A percentile compares a stretch with the other conserved stretches of the same genome.
Conservation (phyloP, 1,284 basidiomycete genomes). For the Ganoderma lucidum region DNA sequence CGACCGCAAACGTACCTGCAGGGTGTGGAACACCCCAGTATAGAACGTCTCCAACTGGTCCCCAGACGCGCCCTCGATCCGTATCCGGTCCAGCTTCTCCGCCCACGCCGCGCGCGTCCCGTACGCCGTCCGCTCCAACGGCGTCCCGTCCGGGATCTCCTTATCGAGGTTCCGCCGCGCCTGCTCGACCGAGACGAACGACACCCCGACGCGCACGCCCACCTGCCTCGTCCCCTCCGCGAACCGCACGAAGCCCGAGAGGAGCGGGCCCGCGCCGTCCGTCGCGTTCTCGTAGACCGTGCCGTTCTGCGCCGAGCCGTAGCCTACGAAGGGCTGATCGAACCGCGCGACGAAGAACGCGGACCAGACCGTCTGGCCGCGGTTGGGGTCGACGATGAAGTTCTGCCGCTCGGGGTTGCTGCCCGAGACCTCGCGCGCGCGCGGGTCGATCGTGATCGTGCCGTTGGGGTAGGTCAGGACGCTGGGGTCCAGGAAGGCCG, state of each 20-base stretch:
- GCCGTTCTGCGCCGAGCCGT: slow-evolving; percentile 61
- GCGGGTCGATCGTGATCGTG: slow-evolving; percentile 56
- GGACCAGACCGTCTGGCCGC: slow-evolving; percentile 54
- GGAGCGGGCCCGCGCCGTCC: slow-evolving; percentile 47
- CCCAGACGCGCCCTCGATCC: slow-evolving; percentile 62
- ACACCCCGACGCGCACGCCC: slow-evolving; percentile 76
- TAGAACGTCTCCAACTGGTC: slow-evolving; percentile 68
- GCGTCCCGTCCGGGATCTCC: slow-evolving; percentile 68
- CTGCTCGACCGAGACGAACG: slow-evolving; percentile 81
- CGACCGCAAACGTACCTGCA: slow-evolving; percentile 69
- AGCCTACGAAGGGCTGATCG: slow-evolving; percentile 54
- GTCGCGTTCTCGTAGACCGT: slow-evolving; percentile 43
- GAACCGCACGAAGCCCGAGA: slow-evolving; percentile 72
- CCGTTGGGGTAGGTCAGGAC: slow-evolving; percentile 74
- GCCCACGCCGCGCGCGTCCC: slow-evolving; percentile 71
- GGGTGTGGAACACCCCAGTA: slow-evolving; percentile 72
- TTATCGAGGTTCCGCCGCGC: slow-evolving; percentile 68
- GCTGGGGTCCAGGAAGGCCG: slow-evolving; percentile 64
- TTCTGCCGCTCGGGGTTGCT: slow-evolving; percentile 81
- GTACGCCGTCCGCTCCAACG: slow-evolving; percentile 68
- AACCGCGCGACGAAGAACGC: slow-evolving; percentile 86
- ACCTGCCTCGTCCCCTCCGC: slow-evolving; percentile 48
- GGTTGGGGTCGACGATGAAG: slow-evolving; percentile 69
- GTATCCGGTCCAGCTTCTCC: slow-evolving; percentile 73
- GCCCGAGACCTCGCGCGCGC: slow-evolving; percentile 67